Conservation (phyloP, 2,329 filamentous ascomycete species). For the Verticillium longisporum region DNA sequence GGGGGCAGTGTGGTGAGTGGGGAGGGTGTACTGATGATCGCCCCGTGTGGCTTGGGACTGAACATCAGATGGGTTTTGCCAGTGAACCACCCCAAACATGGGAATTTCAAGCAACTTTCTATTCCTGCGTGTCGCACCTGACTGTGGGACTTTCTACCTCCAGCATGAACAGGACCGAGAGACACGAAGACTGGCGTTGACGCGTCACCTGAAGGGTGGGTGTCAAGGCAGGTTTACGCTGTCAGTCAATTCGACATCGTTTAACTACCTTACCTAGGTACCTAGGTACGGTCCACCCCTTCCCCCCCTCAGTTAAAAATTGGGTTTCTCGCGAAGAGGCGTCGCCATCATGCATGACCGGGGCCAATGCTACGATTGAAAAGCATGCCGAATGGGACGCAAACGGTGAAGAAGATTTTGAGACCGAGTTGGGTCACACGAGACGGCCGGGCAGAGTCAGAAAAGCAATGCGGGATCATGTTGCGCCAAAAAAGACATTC, state of each 20-base stretch:
- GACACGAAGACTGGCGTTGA: neutral
- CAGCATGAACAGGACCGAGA: neutral
- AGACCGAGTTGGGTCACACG: neutral
- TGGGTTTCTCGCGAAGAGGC: no score
- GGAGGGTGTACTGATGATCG: no score
- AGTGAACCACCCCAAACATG: neutral
- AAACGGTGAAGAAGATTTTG: neutral
- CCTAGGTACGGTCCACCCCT: neutral
- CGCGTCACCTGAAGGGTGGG: neutral
- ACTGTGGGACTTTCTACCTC: neutral
- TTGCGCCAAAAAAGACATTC: neutral
- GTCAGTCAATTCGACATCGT: neutral
- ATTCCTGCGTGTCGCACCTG: neutral
- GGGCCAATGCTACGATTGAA: neutral
- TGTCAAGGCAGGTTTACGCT: neutral
- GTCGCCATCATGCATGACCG: neutral
- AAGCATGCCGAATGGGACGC: neutral
- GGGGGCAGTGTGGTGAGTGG: neutral
- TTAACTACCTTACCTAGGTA: neutral
- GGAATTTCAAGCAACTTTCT: neutral
- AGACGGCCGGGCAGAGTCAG: neutral
- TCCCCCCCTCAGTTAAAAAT: neutral
- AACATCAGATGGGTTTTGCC: neutral
- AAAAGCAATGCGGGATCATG: neutral
- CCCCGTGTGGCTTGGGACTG: neutral